Evolutionary conservation across 1,139 yeast species (phyloP).

Genomic region (Geotrichum carabidarum): DNA sequence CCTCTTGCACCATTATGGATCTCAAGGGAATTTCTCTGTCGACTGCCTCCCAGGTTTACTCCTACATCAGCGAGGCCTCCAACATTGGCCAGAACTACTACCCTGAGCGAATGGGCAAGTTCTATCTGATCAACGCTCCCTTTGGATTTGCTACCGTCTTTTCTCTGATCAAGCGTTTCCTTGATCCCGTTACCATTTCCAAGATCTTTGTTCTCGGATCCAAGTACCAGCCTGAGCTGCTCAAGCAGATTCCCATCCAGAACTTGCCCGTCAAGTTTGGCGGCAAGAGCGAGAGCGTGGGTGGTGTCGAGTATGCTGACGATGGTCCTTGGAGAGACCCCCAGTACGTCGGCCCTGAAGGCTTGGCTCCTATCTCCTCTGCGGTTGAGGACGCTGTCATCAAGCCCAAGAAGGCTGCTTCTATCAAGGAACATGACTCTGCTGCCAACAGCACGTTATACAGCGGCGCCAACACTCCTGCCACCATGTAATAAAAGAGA

Average conservation of each 20-base stretch:
- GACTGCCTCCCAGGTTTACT: slow-evolving; percentile 77
- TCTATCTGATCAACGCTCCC: slow-evolving; percentile 92
- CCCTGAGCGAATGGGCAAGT: slow-evolving; percentile 99
- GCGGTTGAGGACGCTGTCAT: slow-evolving; percentile 7
- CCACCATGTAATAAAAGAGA: slow-evolving; percentile 3
- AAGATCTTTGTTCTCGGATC: slow-evolving; percentile 86
- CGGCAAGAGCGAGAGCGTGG: slow-evolving; percentile 68
- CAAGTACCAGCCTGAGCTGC: slow-evolving; percentile 70
- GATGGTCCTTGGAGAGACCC: slow-evolving; percentile 97
- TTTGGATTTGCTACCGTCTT: slow-evolving; percentile 95
- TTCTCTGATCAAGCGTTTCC: slow-evolving; percentile 81
- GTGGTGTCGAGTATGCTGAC: slow-evolving; percentile 80
- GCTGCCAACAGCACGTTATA: slow-evolving; percentile 1
- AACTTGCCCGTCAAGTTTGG: slow-evolving; percentile 90
- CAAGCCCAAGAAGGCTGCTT: background rate
- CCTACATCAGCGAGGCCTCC: slow-evolving; percentile 89
- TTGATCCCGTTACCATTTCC: slow-evolving; percentile 97
- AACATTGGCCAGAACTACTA: slow-evolving; percentile 92
- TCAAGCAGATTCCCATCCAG: slow-evolving; percentile 88
- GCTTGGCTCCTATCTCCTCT: slow-evolving; percentile 32
- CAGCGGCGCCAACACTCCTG: slow-evolving; percentile 7
- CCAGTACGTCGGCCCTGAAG: slow-evolving; percentile 52
- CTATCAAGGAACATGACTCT: slow-evolving; percentile 2
- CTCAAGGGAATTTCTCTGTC: slow-evolving; percentile 87
- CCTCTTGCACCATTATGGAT: slow-evolving; percentile 93